phyloP scores from a whole-genome alignment of 2,329 filamentous ascomycete genomes.

The Penicillium sp. region DNA sequence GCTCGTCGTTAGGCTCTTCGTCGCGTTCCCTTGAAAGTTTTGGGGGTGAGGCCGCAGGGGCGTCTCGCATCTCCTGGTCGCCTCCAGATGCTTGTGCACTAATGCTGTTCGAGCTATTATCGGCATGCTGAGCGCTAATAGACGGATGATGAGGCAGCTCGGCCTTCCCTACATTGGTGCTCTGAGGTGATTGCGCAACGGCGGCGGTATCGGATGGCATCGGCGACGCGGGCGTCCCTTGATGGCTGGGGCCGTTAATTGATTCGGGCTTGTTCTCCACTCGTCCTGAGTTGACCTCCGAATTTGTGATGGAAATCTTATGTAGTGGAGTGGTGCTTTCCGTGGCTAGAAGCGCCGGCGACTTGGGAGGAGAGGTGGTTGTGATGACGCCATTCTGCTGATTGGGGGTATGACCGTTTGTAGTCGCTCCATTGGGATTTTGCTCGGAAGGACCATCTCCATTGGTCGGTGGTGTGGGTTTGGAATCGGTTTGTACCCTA shows the following conservation, averaged over 20 bases:
- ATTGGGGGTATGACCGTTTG: conserved; percentile 37
- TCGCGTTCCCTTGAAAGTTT: conserved; percentile 79
- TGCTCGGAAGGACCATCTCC: conserved; percentile 22
- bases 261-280: conserved; percentile 7
- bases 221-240: conserved; percentile 16
- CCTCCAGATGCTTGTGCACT: conserved; percentile 27
- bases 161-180: conserved; percentile 31
- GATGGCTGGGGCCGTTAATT: conserved; percentile 8
- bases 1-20: conserved; percentile 68
- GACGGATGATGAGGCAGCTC: conserved; percentile 43
- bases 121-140: conserved; percentile 24
- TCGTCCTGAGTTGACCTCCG: conserved; percentile 17
- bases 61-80: conserved; percentile 62
- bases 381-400: conserved; percentile 36
- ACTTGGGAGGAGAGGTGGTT: conserved; percentile 37
- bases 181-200: conserved; percentile 28
- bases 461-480: conserved; percentile 26
- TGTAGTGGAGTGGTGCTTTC: conserved; percentile 18
- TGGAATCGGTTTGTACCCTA: conserved; percentile 32
- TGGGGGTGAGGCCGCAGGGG: conserved; percentile 52
- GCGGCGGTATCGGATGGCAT: conserved; percentile 16
- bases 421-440: conserved; percentile 22
- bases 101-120: conserved; percentile 24
- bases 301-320: conserved; percentile 18
- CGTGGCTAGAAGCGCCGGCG: conserved; percentile 26